A percentile compares a stretch with the other conserved stretches of the same genome.
Evolutionary conservation across 2,329 filamentous ascomycete species (phyloP).

Genomic region (Colletotrichum australisinense): DNA sequence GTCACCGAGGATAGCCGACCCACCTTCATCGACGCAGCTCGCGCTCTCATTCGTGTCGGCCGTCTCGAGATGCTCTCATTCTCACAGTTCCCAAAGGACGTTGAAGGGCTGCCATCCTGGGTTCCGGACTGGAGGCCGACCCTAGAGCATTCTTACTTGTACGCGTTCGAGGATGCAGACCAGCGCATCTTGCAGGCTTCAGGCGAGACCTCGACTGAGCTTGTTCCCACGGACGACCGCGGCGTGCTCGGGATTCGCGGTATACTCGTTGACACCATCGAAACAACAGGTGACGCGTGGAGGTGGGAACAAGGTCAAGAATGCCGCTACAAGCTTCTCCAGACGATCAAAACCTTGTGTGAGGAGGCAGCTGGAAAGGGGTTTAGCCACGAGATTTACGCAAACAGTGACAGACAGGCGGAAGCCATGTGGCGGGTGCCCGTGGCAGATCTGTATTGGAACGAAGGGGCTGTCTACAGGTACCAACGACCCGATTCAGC

Average conservation of each 20-base stretch:
- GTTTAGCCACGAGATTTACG: slow-evolving; percentile 1
- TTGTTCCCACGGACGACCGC: background rate
- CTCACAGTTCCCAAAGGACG: slow-evolving; percentile 30
- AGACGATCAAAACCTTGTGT: slow-evolving; percentile 7
- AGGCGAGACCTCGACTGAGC: slow-evolving; percentile 13
- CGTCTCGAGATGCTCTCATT: slow-evolving; percentile 22
- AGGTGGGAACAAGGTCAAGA: background rate
- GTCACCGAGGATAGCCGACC: background rate
- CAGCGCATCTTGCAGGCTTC: background rate
- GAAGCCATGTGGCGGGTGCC: slow-evolving; percentile 35
- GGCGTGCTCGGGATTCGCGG: slow-evolving; percentile 26
- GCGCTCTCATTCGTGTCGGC: slow-evolving; percentile 18
- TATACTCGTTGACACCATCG: slow-evolving; percentile 26
- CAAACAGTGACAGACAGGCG: background rate
- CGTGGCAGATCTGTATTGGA: slow-evolving; percentile 21
- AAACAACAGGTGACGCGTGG: slow-evolving; percentile 21
- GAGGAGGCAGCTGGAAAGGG: background rate
- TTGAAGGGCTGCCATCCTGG: slow-evolving; percentile 46
- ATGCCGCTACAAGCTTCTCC: background rate
- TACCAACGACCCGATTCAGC: background rate
- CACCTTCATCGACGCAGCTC: slow-evolving; percentile 16
- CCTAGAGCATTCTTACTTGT: slow-evolving; percentile 8
- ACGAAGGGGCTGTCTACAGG: too few species aligned
- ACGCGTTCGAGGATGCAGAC: slow-evolving; percentile 4
- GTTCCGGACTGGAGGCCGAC: slow-evolving; percentile 50